phyloP scores from a whole-genome alignment of 768 basidiomycete species.

The Punctularia strigosozonata region DNA sequence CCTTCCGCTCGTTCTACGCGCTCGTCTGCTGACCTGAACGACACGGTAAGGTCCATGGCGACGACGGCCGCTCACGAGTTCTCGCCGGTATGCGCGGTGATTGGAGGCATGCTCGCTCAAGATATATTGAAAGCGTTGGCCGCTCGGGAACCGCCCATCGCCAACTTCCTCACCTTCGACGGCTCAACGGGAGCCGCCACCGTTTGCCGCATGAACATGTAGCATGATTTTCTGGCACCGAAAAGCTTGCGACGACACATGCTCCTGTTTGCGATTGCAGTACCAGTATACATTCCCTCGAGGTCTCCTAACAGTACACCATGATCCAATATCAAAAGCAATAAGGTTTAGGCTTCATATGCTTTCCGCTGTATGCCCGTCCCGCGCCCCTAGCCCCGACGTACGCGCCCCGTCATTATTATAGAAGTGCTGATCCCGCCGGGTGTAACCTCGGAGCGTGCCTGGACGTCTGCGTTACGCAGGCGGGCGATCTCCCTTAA shows the following conservation, averaged over 20 bases:
- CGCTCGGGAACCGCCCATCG: conserved; percentile 84
- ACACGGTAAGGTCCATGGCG: conserved; percentile 60
- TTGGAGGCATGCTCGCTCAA: conserved; percentile 91
- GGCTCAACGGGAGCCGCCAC: conserved; percentile 69
- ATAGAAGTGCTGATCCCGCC: too few species aligned
- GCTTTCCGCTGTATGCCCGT: too few species aligned
- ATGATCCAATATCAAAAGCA: too few species aligned
- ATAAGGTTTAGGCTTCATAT: too few species aligned
- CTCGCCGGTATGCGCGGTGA: conserved; percentile 86
- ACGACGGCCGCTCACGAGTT: conserved; percentile 74
- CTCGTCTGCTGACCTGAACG: neutral
- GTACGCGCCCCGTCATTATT: too few species aligned
- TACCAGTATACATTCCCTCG: too few species aligned
- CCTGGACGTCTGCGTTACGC: too few species aligned
- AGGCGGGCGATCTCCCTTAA: too few species aligned
- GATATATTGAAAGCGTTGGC: conserved; percentile 88
- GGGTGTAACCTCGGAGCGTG: too few species aligned
- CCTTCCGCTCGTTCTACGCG: neutral
- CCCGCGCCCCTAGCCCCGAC: too few species aligned
- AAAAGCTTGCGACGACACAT: neutral
- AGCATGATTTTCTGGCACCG: conserved; percentile 4
- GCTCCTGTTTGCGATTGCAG: too few species aligned
- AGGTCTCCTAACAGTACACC: too few species aligned
- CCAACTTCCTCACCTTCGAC: conserved; percentile 87
- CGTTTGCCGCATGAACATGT: conserved; percentile 43